phyloP scores from a whole-genome alignment of 2,329 filamentous ascomycete genomes.

The Talaromyces funiculosus region DNA sequence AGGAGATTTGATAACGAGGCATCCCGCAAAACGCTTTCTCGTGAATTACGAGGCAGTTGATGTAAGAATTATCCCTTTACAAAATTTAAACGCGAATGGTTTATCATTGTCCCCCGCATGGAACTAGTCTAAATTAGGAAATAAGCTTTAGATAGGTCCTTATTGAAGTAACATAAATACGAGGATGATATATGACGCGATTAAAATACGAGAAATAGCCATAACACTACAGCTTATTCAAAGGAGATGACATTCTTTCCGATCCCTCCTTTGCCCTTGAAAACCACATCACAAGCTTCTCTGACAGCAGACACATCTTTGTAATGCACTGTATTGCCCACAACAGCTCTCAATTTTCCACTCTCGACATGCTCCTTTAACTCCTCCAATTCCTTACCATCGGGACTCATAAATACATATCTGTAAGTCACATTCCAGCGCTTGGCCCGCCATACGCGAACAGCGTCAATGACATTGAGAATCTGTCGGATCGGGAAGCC shows the following conservation, averaged over 20 bases:
- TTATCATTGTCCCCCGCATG: not conserved
- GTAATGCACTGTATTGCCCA: conserved; percentile 37
- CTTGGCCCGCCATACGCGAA: conserved; percentile 40
- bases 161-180: too few relatives aligned
- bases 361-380: conserved; percentile 38
- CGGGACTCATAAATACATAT: conserved; percentile 39
- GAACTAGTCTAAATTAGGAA: not conserved
- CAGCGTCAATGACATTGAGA: conserved; percentile 30
- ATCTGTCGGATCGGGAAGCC: conserved; percentile 21
- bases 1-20: too few relatives aligned
- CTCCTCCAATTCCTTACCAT: conserved; percentile 38
- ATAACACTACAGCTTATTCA: not conserved
- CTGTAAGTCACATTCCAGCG: conserved; percentile 42
- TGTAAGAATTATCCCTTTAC: not conserved
- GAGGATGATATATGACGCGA: not conserved
- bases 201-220: not conserved
- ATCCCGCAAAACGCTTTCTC: too few relatives aligned
- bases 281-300: conserved; percentile 35
- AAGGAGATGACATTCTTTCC: conserved; percentile 37
- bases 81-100: not conserved
- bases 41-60: not conserved
- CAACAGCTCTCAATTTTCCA: conserved; percentile 41
- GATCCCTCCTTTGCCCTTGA: conserved; percentile 37
- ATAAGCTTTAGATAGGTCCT: too few relatives aligned
- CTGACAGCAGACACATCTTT: conserved; percentile 41